Conservation (phyloP, 2,329 filamentous ascomycete species). For the Davidsoniella neocaledoniae region DNA sequence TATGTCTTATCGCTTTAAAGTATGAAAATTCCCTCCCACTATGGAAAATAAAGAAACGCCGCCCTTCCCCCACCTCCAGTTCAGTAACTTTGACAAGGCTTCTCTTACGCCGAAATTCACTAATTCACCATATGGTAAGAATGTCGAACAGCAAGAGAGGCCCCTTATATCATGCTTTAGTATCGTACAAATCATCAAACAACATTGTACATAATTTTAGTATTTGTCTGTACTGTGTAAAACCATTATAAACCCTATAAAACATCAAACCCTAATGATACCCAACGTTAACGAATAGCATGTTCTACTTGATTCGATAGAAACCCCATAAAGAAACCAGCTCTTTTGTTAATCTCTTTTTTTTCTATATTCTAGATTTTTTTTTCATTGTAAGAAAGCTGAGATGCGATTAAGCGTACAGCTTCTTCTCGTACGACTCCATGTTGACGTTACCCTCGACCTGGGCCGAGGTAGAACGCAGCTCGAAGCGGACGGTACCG, state of each 20-base stretch:
- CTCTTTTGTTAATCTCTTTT: neutral
- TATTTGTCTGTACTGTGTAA: conserved; percentile 5
- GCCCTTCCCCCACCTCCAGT: too few species aligned
- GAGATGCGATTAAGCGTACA: conserved; percentile 54
- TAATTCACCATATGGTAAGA: too few species aligned
- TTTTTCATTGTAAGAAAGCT: neutral
- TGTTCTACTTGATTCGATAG: conserved; percentile 1
- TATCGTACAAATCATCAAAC: conserved; percentile 1
- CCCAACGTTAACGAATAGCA: too few species aligned
- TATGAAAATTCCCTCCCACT: too few species aligned
- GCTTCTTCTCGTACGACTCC: conserved; percentile 99
- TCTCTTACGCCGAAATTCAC: too few species aligned
- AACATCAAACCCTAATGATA: neutral
- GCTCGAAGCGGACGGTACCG: conserved; percentile 76
- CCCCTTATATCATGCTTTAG: too few species aligned
- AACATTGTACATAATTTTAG: neutral
- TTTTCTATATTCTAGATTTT: conserved; percentile 3
- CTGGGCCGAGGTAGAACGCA: conserved; percentile 86
- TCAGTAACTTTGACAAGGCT: too few species aligned
- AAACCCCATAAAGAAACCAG: neutral
- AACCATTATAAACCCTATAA: neutral
- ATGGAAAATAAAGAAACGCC: too few species aligned
- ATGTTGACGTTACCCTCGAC: conserved; percentile 95
- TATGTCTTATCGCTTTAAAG: too few species aligned
- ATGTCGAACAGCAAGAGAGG: too few species aligned